Evolutionary conservation across 202 grass and related monocot genomes (phyloP).

Genomic region (Schoenoplectus tabernaemontani): DNA sequence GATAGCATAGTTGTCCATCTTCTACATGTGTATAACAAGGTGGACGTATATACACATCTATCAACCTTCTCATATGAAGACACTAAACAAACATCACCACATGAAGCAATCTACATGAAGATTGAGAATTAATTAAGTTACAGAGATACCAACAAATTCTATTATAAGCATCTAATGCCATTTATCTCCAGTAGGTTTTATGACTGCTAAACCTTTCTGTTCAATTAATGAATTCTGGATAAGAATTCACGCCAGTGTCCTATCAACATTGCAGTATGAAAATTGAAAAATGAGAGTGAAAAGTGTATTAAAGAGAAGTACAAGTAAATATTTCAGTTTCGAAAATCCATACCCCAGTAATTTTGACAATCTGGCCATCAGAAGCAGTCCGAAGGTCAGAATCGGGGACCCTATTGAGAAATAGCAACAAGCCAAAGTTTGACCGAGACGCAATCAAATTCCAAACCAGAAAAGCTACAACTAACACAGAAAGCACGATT

Average conservation of each 20-base stretch:
- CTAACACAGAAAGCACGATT: constrained; percentile 39
- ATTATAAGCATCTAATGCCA: not conserved
- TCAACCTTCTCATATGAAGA: constrained; percentile 97
- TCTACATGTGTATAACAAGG: constrained; percentile 51
- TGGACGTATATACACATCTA: constrained; percentile 93
- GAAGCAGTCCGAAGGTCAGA: constrained; percentile 55
- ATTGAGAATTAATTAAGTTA: not conserved
- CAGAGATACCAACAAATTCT: not conserved
- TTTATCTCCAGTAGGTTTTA: too few relatives aligned
- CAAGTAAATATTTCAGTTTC: not conserved
- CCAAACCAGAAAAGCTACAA: constrained; percentile 61
- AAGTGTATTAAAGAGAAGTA: not conserved
- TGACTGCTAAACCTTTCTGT: too few relatives aligned
- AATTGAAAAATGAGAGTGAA: not conserved
- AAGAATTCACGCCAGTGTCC: not conserved
- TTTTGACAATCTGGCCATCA: constrained; percentile 87
- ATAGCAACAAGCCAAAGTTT: constrained; percentile 38
- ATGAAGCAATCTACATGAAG: constrained; percentile 59
- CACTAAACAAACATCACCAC: constrained; percentile 66
- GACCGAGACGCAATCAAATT: constrained; percentile 51
- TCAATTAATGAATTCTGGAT: too few relatives aligned
- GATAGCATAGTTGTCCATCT: constrained; percentile 37
- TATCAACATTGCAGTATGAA: not conserved
- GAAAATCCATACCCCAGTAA: constrained; percentile 52
- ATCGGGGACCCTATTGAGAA: constrained; percentile 44